Percentiles rank a stretch among this genome's conserved stretches.
Conservation (phyloP, 2,329 filamentous ascomycete species). For the Biscogniauxia mediterranea region DNA sequence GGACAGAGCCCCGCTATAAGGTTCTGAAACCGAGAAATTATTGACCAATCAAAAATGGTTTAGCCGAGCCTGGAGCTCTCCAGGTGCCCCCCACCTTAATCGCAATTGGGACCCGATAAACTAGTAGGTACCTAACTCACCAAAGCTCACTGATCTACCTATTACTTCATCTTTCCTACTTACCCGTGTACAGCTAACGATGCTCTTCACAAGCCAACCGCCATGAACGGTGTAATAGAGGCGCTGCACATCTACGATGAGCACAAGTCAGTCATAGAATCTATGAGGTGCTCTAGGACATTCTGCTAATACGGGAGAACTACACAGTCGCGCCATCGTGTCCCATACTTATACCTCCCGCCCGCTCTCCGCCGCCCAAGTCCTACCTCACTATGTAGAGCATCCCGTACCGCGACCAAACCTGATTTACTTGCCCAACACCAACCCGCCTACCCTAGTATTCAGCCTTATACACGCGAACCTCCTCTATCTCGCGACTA, state of each 20-base stretch:
- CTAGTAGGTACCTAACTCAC: too few species aligned
- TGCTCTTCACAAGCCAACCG: slow-evolving; percentile 37
- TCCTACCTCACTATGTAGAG: slow-evolving; percentile 84
- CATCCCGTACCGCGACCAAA: slow-evolving; percentile 80
- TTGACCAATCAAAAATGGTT: neutral
- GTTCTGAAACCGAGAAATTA: neutral
- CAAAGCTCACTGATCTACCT: too few species aligned
- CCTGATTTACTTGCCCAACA: slow-evolving; percentile 78
- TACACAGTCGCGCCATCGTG: slow-evolving; percentile 73
- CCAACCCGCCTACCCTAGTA: slow-evolving; percentile 80
- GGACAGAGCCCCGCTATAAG: neutral
- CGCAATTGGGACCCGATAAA: too few species aligned
- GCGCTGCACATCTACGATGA: slow-evolving; percentile 97
- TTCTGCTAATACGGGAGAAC: neutral
- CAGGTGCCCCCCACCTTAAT: too few species aligned
- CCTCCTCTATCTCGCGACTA: slow-evolving; percentile 79
- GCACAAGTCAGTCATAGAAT: slow-evolving; percentile 70
- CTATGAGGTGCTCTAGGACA: neutral
- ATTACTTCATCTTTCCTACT: neutral
- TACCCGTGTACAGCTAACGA: slow-evolving; percentile 13
- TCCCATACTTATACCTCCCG: slow-evolving; percentile 85
- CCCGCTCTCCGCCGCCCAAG: slow-evolving; percentile 70
- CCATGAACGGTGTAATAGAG: slow-evolving; percentile 85
- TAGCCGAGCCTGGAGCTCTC: neutral
- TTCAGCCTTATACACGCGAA: slow-evolving; percentile 88